Percentiles rank a stretch among this genome's conserved stretches.
phyloP scores from a whole-genome alignment of 495 filamentous ascomycete genomes.

The Aspergillus ostianus region DNA sequence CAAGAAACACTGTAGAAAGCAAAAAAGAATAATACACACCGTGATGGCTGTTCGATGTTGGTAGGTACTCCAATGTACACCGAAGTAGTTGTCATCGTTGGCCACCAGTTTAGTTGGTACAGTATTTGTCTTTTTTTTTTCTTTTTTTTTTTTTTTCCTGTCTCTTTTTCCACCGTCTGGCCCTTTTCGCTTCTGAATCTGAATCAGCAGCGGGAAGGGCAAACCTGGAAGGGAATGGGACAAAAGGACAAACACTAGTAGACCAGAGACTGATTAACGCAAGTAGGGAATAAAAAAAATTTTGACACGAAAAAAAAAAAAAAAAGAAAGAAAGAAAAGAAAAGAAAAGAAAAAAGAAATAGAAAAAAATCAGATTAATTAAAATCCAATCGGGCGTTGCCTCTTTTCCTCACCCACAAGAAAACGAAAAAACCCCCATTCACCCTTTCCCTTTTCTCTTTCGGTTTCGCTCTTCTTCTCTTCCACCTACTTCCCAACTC shows the following conservation, averaged over 20 bases:
- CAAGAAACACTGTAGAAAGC: too few species aligned
- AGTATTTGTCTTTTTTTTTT: slow-evolving; percentile 1
- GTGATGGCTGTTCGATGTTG: too few species aligned
- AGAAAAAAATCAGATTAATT: slow-evolving; percentile 5
- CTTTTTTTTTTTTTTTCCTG: slow-evolving; percentile 8
- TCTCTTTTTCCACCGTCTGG: slow-evolving; percentile 8
- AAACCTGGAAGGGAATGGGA: too few species aligned
- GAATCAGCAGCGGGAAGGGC: background rate
- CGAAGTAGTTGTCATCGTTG: too few species aligned
- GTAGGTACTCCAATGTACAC: too few species aligned
- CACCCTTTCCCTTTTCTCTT: slow-evolving; percentile 25
- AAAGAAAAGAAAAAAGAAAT: slow-evolving; percentile 25
- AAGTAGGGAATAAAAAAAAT: slow-evolving; percentile 12
- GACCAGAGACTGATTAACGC: background rate
- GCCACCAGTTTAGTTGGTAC: too few species aligned
- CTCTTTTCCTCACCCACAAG: slow-evolving; percentile 8
- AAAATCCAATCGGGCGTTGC: slow-evolving; percentile 6
- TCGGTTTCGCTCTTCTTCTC: slow-evolving; percentile 25
- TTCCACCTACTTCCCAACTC: slow-evolving; percentile 29
- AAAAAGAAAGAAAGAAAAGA: slow-evolving; percentile 10
- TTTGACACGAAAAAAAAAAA: slow-evolving; percentile 23
- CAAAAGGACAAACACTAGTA: background rate
- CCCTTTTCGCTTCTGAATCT: slow-evolving; percentile 8
- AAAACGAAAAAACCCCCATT: background rate
- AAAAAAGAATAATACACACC: background rate